phyloP scores from a whole-genome alignment of 306 rosid species.

The Vigna hirtella region DNA sequence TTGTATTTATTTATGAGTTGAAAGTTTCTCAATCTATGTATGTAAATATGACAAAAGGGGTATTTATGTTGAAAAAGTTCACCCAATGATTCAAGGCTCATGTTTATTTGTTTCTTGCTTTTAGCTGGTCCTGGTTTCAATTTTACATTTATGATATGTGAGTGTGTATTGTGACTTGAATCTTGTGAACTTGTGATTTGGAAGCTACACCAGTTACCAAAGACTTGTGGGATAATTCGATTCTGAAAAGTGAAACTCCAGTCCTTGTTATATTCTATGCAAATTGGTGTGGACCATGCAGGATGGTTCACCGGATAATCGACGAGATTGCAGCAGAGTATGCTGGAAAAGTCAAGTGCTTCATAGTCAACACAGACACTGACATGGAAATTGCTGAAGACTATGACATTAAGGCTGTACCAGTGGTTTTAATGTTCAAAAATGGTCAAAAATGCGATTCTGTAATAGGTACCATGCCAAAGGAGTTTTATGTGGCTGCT shows the following conservation, averaged over 20 bases:
- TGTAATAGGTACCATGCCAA: conserved; percentile 95
- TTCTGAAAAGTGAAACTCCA: conserved; percentile 70
- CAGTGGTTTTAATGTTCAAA: conserved; percentile 86
- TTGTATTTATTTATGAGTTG: background rate
- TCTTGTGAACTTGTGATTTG: conserved; percentile 40
- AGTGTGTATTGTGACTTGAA: conserved; percentile 15
- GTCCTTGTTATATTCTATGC: conserved; percentile 92
- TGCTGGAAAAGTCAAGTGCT: conserved; percentile 79
- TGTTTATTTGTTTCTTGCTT: conserved; percentile 15
- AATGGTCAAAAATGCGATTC: conserved; percentile 80
- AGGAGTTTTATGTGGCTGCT: conserved; percentile 87
- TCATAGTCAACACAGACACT: conserved; percentile 73
- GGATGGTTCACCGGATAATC: conserved; percentile 86
- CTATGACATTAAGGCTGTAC: conserved; percentile 89
- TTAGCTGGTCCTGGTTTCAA: conserved; percentile 8
- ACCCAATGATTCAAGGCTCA: conserved; percentile 7
- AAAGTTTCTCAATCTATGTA: background rate
- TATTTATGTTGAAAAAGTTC: conserved; percentile 24
- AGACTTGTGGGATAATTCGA: conserved; percentile 72
- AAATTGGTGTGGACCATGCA: conserved; percentile 96
- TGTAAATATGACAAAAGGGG: background rate
- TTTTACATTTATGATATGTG: conserved; percentile 30
- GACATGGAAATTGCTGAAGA: conserved; percentile 74
- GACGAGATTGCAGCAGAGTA: conserved; percentile 81
- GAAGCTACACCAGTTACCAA: conserved; percentile 70